Evolutionary conservation across 164 flowering plant genomes (phyloP).

Genomic region (Stephania yunnanensis): DNA sequence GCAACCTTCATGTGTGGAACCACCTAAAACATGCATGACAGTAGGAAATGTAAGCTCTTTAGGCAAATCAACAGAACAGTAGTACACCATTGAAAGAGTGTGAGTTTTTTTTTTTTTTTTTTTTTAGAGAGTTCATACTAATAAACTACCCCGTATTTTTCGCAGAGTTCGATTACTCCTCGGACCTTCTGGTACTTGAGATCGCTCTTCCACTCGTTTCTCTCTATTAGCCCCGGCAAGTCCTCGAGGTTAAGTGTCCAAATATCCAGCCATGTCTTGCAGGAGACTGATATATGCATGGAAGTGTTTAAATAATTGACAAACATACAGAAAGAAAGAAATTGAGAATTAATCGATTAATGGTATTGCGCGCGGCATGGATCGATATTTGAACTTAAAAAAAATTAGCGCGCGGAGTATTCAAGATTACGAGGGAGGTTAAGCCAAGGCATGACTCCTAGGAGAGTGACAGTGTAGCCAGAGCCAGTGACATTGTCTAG

Average conservation of each 20-base stretch:
- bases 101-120: too few species aligned
- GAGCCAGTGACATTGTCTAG: constrained; percentile 26
- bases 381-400: too few species aligned
- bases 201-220: constrained; percentile 22
- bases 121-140: neutral
- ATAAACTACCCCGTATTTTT: constrained; percentile 22
- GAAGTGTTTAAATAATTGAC: too few species aligned
- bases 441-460: constrained; percentile 58
- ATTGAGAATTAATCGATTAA: too few species aligned
- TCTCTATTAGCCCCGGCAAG: constrained; percentile 13
- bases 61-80: neutral
- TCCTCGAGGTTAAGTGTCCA: constrained; percentile 28
- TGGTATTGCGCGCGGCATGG: too few species aligned
- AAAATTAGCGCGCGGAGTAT: too few species aligned
- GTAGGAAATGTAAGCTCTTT: too few species aligned
- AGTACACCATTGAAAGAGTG: too few species aligned
- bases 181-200: constrained; percentile 24
- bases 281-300: constrained; percentile 8
- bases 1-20: constrained; percentile 37
- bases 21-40: constrained; percentile 26
- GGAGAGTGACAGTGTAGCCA: constrained; percentile 33
- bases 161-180: constrained; percentile 22
- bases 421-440: constrained; percentile 35
- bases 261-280: constrained; percentile 29
- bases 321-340: too few species aligned